Evolutionary conservation across 805 yeast genomes (phyloP), one percentile per base, ranked within the genome.

Genomic region (Blastobotrys parvus): DNA sequence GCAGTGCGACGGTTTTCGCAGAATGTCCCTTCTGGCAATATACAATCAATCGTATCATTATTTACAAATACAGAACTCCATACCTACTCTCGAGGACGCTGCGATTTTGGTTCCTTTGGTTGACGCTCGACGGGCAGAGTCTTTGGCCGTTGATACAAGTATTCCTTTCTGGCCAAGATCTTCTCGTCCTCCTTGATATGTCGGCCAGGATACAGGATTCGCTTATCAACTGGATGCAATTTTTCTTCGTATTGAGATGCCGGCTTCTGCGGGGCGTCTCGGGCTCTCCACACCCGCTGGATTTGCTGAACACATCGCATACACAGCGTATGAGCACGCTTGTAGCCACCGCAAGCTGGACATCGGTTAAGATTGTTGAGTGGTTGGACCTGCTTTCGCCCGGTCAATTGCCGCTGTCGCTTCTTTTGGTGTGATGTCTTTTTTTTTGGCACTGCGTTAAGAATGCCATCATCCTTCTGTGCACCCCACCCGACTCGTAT

Each of bases 281-380:
- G 45, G 27, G 30, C 13, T 36, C 76, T 81, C 85, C 95, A 86
- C 35, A 82, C 69, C 45, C 74, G 69, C 60, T 77, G 80, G 57
- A 92, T 82, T 59, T 88, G 88, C 25, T 74, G 77, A 45, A 86
- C 89, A 67, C 98, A 90, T 57, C 83, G 76, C 94, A 87, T 86
- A 65, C 98, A 90, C 55, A 90, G 70, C 45, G 88, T 79, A 63
- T 92, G 95, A 1, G 92, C 78, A 58, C 96, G 74, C 66, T 90
- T 92, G 54, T 77, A 82, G 49, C 84, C 82, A 35, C 98, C 98
- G 67, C 98, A 90, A 0, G 95, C 82, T 2, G 97, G 97, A 61
- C 98, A 90, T 61, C 94, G 76, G 49, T 82, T 86, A 56, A 92
- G 69, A 59, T 85, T 81, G 44, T 79, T 75, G 50, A 84, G 71